Conservation (phyloP, 495 filamentous ascomycete genomes). For the Ascodesmis nigricans region DNA sequence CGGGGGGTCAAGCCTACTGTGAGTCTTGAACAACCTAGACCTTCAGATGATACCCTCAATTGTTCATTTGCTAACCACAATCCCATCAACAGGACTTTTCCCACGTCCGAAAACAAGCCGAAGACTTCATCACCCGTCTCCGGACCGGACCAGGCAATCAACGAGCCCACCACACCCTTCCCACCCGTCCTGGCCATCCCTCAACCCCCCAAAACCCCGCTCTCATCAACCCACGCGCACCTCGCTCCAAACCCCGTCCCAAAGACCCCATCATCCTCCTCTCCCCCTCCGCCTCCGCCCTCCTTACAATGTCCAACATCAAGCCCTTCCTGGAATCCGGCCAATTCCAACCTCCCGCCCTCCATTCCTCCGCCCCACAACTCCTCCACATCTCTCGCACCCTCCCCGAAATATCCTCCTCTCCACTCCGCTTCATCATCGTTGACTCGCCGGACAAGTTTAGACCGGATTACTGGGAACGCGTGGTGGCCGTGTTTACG, state of each 20-base stretch:
- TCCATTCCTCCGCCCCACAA: constrained; percentile 27
- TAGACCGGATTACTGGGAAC: constrained; percentile 92
- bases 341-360: constrained; percentile 47
- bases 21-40: constrained; percentile 21
- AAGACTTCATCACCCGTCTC: constrained; percentile 50
- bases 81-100: constrained; percentile 68
- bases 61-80: constrained; percentile 15
- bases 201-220: constrained; percentile 23
- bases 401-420: constrained; percentile 47
- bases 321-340: constrained; percentile 83
- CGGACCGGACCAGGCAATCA: constrained; percentile 25
- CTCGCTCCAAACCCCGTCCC: constrained; percentile 14
- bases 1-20: constrained; percentile 79
- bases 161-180: constrained; percentile 24
- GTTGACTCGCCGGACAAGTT: constrained; percentile 85
- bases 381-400: constrained; percentile 67
- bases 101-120: constrained; percentile 68
- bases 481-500: constrained; percentile 92
- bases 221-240: constrained; percentile 26
- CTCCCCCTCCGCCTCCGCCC: constrained; percentile 89
- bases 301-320: constrained; percentile 93
- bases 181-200: constrained; percentile 22
- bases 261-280: constrained; percentile 87
- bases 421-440: constrained; percentile 76
- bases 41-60: background rate